phyloP scores from a whole-genome alignment of 345 rosid genomes.

The Aquilaria sinensis region DNA sequence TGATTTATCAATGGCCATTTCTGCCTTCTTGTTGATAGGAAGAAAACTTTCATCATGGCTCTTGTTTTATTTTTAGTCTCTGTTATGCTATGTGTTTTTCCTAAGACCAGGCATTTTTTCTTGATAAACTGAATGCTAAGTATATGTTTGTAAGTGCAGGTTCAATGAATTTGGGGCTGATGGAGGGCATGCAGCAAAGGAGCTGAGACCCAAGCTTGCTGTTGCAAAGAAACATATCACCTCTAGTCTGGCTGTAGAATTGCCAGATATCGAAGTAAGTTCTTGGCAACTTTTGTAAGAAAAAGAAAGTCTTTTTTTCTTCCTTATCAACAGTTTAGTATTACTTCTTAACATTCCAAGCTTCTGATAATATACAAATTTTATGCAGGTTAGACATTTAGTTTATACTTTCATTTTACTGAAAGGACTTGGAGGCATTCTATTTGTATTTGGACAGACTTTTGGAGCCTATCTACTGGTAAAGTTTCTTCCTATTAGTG shows the following conservation, averaged over 20 bases:
- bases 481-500: constrained; percentile 21
- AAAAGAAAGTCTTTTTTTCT: too few relatives aligned
- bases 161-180: constrained; percentile 68
- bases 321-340: too few relatives aligned
- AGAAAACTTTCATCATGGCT: too few relatives aligned
- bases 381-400: constrained; percentile 44
- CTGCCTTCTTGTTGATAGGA: too few relatives aligned
- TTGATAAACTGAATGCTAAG: neutral
- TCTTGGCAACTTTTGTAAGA: too few relatives aligned
- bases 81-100: neutral
- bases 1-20: too few relatives aligned
- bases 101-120: neutral
- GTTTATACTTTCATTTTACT: constrained; percentile 32
- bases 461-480: constrained; percentile 81
- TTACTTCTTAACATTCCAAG: neutral
- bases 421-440: constrained; percentile 75
- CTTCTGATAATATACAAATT: constrained; percentile 10
- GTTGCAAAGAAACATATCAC: constrained; percentile 48
- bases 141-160: constrained; percentile 21
- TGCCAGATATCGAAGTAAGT: constrained; percentile 67
- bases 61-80: neutral
- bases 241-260: constrained; percentile 35
- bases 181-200: constrained; percentile 90
- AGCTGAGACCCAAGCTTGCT: constrained; percentile 59
- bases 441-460: constrained; percentile 68